Conservation (phyloP, 1,139 yeast genomes). For the Candida labiduridarum region DNA sequence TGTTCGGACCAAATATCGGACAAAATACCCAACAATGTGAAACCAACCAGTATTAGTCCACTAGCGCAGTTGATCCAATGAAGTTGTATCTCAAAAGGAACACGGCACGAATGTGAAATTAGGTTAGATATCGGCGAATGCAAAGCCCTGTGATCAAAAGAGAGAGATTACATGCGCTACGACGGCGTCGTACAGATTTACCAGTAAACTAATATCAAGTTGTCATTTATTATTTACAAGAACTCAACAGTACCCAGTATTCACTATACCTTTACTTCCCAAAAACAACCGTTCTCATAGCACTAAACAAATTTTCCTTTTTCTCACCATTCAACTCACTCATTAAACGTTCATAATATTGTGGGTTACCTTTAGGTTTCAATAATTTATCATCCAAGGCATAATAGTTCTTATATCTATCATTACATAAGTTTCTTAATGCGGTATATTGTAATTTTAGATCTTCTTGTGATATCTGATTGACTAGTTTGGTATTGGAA, state of each 20-base stretch:
- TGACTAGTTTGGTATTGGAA: slow-evolving; percentile 26
- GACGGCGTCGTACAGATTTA: neutral
- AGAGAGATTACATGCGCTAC: too few species aligned
- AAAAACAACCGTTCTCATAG: slow-evolving; percentile 67
- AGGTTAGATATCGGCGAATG: too few species aligned
- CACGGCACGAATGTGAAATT: too few species aligned
- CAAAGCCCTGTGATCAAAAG: too few species aligned
- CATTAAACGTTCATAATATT: slow-evolving; percentile 70
- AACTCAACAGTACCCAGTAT: neutral
- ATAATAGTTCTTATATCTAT: slow-evolving; percentile 66
- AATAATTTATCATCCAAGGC: slow-evolving; percentile 65
- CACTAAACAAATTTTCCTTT: slow-evolving; percentile 65
- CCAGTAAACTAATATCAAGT: neutral
- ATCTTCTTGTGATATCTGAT: slow-evolving; percentile 42
- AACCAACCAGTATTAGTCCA: too few species aligned
- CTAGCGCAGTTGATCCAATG: too few species aligned
- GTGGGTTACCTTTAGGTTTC: slow-evolving; percentile 81
- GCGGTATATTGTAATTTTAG: slow-evolving; percentile 63
- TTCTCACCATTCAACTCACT: slow-evolving; percentile 74
- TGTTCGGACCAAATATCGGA: neutral
- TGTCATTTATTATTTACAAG: slow-evolving; percentile 2
- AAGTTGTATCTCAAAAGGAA: too few species aligned
- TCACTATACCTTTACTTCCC: slow-evolving; percentile 50
- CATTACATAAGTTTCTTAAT: slow-evolving; percentile 57
- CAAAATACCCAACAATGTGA: neutral